Evolutionary conservation across 148 eudicot species (phyloP).

Genomic region (Fallopia convolvulus): DNA sequence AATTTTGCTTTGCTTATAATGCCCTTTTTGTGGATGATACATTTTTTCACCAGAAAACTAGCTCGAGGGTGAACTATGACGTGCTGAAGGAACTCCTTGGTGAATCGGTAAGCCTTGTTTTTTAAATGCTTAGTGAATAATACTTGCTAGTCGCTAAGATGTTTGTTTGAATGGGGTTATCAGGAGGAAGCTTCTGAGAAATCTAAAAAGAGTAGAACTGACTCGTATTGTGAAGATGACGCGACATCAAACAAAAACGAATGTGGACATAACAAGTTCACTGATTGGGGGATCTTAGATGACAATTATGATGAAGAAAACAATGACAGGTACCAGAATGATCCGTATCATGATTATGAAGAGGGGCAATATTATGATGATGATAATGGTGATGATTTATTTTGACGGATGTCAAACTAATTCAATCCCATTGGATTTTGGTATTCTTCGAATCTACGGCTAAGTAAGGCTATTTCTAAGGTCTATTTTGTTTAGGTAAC

Average conservation of each 20-base stretch:
- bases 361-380: neutral
- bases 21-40: neutral
- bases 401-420: neutral
- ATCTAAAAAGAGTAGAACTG: neutral
- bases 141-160: neutral
- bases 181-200: conserved; percentile 2
- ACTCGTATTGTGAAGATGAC: neutral
- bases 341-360: neutral
- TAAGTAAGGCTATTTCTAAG: neutral
- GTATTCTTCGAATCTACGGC: neutral
- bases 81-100: conserved; percentile 4
- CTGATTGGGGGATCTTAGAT: neutral
- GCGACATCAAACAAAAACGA: neutral
- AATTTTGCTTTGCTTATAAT: neutral
- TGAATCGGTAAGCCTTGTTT: conserved; percentile 4
- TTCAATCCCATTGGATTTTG: neutral
- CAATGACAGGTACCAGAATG: neutral
- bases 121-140: neutral
- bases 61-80: conserved; percentile 9
- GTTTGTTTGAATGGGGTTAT: neutral
- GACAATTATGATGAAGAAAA: conserved; percentile 3
- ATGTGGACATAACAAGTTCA: neutral
- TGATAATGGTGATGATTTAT: neutral
- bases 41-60: neutral
- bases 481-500: neutral